phyloP scores from a whole-genome alignment of 768 basidiomycete genomes.

The Hortiboletus campestris region DNA sequence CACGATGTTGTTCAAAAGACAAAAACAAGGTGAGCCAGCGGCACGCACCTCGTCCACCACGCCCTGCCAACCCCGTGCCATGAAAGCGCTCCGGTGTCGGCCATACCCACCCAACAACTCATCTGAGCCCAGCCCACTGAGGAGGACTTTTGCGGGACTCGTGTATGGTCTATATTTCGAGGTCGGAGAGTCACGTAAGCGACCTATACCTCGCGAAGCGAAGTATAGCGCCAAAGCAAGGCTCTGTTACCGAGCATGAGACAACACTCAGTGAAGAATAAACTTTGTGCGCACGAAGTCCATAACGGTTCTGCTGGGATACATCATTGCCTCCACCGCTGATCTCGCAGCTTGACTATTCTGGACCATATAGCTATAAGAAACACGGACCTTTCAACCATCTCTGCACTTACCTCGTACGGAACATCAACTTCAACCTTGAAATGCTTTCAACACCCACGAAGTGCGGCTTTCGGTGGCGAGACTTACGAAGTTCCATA shows the following conservation, averaged over 20 bases:
- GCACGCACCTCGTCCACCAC: constrained; percentile 73
- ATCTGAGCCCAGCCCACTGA: constrained; percentile 93
- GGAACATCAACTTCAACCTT: constrained; percentile 86
- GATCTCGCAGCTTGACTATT: constrained; percentile 61
- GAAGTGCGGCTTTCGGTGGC: neutral
- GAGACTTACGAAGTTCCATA: constrained; percentile 81
- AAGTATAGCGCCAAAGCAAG: constrained; percentile 92
- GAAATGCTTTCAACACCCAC: neutral
- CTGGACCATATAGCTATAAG: constrained; percentile 35
- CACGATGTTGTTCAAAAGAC: neutral
- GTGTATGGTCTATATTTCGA: constrained; percentile 48
- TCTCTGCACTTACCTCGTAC: constrained; percentile 52
- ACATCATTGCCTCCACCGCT: constrained; percentile 69
- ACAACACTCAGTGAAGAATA: neutral
- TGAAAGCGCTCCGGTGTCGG: constrained; percentile 78
- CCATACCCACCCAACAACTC: constrained; percentile 94
- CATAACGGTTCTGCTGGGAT: constrained; percentile 80
- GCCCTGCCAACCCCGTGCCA: constrained; percentile 64
- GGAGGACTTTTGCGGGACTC: constrained; percentile 75
- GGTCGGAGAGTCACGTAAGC: constrained; percentile 40
- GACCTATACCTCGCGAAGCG: constrained; percentile 78
- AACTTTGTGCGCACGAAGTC: constrained; percentile 65
- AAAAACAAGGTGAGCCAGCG: neutral
- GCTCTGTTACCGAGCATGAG: constrained; percentile 51
- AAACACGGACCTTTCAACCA: neutral